phyloP scores from a whole-genome alignment of 345 rosid species.

The Toxicodendron radicans region DNA sequence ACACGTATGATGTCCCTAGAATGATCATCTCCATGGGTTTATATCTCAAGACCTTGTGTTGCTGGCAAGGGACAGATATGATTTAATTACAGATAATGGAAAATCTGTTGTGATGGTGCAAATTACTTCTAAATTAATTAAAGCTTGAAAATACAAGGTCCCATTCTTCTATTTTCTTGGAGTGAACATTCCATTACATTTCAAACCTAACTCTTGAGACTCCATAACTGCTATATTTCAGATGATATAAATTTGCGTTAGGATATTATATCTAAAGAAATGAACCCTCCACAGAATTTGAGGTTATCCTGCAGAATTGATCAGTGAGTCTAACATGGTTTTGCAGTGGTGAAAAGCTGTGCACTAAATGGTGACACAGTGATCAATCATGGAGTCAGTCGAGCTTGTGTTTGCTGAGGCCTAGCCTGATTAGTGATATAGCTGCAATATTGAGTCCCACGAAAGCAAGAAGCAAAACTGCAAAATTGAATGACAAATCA shows the following conservation, averaged over 20 bases:
- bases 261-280: background rate
- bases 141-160: background rate
- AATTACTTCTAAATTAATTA: no score
- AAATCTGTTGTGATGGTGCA: background rate
- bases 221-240: background rate
- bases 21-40: background rate
- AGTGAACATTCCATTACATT: background rate
- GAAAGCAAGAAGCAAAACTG: constrained; percentile 43
- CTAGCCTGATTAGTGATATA: constrained; percentile 22
- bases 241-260: background rate
- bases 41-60: background rate
- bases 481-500: constrained; percentile 26
- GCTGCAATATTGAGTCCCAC: constrained; percentile 29
- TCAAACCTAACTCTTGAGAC: constrained; percentile 5
- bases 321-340: constrained; percentile 4
- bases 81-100: background rate
- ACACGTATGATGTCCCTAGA: background rate
- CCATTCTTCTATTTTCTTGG: background rate
- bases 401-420: constrained; percentile 43
- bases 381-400: constrained; percentile 35
- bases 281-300: background rate
- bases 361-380: background rate
- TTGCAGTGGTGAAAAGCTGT: background rate
- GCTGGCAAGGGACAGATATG: background rate
- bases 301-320: constrained; percentile 7